Conservation (phyloP, 306 rosid species). For the Corylus heterophylla region DNA sequence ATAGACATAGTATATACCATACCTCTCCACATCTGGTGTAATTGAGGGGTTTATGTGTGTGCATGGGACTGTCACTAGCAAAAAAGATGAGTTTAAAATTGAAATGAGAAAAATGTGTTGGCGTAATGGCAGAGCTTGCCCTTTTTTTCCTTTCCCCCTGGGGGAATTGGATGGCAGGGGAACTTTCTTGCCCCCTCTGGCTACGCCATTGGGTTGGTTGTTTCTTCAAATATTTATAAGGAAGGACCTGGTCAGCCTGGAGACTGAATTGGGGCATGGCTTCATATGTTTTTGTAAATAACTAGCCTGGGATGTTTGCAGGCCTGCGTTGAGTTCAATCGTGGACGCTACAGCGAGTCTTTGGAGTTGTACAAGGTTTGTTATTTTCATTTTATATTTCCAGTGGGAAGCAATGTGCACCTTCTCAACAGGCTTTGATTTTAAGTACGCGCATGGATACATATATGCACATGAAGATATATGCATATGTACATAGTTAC, state of each 20-base stretch:
- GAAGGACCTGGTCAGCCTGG: constrained; percentile 13
- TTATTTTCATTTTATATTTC: constrained; percentile 33
- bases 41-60: constrained; percentile 5
- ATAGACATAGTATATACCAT: background rate
- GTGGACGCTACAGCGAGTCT: constrained; percentile 84
- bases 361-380: constrained; percentile 95
- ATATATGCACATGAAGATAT: background rate
- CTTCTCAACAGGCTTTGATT: constrained; percentile 4
- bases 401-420: constrained; percentile 13
- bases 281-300: constrained; percentile 26
- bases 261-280: constrained; percentile 27
- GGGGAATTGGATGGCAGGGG: too few species aligned
- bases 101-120: background rate
- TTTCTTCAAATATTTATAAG: background rate
- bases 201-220: too few species aligned
- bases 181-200: too few species aligned
- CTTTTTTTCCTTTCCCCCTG: too few species aligned
- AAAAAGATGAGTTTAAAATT: background rate
- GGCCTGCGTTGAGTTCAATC: constrained; percentile 99
- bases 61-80: constrained; percentile 8
- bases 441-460: background rate
- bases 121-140: background rate
- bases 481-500: background rate
- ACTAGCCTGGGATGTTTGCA: constrained; percentile 45
- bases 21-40: constrained; percentile 7